These are phyloP conservation scores for Aspergillus hiratsukae DNA, from an alignment of 2,329 filamentous ascomycete species.

Conservation along the genomic window DNA sequence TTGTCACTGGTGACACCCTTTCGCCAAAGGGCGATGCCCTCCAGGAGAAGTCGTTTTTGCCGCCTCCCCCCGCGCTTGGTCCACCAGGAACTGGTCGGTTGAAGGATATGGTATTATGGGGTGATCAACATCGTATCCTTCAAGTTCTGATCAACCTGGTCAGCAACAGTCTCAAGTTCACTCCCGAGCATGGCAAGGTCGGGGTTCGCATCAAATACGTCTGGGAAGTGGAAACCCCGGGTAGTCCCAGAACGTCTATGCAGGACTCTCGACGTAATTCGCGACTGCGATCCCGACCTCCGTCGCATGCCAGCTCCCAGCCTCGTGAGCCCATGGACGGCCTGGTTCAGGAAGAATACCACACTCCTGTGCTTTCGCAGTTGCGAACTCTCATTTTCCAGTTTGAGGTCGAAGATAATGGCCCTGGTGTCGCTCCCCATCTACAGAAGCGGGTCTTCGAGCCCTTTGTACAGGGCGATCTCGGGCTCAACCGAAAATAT, in stretches of 20 bases:
- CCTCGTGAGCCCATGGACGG: background rate
- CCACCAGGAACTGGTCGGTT: constrained; percentile 64
- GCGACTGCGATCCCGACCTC: constrained; percentile 29
- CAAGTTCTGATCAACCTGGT: constrained; percentile 79
- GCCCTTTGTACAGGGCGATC: constrained; percentile 89
- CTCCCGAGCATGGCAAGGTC: constrained; percentile 69
- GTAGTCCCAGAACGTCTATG: constrained; percentile 38
- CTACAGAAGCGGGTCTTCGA: constrained; percentile 84
- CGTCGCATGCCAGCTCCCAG: constrained; percentile 9
- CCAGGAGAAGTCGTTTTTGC: constrained; percentile 15
- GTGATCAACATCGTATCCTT: constrained; percentile 85
- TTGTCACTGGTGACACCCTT: constrained; percentile 50
- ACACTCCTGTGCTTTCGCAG: constrained; percentile 49
- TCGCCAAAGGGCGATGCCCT: constrained; percentile 23
- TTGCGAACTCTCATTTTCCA: constrained; percentile 71
- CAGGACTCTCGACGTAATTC: constrained; percentile 23
- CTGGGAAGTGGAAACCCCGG: constrained; percentile 27
- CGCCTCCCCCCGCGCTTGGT: constrained; percentile 52
- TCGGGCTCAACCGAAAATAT: constrained; percentile 83
- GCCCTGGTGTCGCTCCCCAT: constrained; percentile 74
- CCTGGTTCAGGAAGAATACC: constrained; percentile 14
- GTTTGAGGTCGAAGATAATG: constrained; percentile 84
- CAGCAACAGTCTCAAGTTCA: constrained; percentile 90
- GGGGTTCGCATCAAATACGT: constrained; percentile 71
- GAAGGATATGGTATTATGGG: constrained; percentile 84